These are phyloP conservation scores for Aegilops speltoides DNA, from an alignment of 176 grass and related monocot species.

Conservation along the genomic window DNA sequence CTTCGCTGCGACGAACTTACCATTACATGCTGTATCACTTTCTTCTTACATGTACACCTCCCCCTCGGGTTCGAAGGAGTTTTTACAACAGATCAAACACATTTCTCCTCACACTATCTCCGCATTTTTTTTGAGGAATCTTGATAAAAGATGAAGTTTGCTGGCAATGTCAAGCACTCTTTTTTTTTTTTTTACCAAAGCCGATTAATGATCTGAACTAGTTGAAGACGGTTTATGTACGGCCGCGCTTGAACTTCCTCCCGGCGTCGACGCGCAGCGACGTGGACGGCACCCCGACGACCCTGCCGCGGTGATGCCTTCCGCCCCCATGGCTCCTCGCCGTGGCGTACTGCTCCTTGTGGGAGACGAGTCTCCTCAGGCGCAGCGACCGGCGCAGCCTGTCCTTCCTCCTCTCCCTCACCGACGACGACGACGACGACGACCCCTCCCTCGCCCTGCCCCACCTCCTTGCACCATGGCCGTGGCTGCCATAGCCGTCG, in stretches of 20 bases:
- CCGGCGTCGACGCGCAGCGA: not conserved
- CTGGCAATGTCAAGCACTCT: not conserved
- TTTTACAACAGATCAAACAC: not conserved
- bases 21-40: too few species aligned
- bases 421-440: not conserved
- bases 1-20: too few species aligned
- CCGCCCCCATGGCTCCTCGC: not conserved
- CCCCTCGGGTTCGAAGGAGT: not conserved
- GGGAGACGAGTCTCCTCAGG: not conserved
- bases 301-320: not conserved
- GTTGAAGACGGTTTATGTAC: not conserved
- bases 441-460: not conserved
- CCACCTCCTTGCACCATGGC: not conserved
- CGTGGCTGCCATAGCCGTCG: not conserved
- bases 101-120: not conserved
- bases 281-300: not conserved
- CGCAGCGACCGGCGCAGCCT: constrained; percentile 20
- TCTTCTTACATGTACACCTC: too few species aligned
- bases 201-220: not conserved
- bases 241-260: not conserved
- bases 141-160: too few species aligned
- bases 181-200: not conserved
- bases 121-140: not conserved
- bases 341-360: not conserved
- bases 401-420: constrained; percentile 34